Base-by-base conservation (phyloP, 192 early-diverging fungal genomes). In the Chytriomyces sp. region DNA sequence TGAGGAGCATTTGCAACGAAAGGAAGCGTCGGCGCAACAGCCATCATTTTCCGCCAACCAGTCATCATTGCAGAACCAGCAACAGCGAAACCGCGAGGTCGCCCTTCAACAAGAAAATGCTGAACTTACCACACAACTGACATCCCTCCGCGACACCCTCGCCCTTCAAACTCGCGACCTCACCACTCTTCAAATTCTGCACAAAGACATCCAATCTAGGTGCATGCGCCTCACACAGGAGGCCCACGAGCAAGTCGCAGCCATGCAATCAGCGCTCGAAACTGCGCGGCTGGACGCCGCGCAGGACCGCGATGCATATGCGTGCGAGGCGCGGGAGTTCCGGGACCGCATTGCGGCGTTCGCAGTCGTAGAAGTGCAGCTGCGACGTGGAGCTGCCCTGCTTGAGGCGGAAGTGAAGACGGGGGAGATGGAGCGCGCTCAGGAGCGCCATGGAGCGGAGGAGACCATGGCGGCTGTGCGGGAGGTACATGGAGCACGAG, bases 361-460 rank as follows among this genome's bases (percentile, higher is more conserved):
- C 5, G 25, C n/a, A 17, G n/a, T 12, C 19, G 33, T 10, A 12
- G 62, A 64, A 49, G 14, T 32, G 19, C 62, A 49, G 31, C 31
- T 64, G 14, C 5, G 30, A 10, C 4, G 41, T 44, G n/a, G 33
- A 26, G 22, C 44, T 37, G 36, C 44, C 4, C 25, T 64, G 10
- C 28, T 64, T 10, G 62, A 64, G 44, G 26, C 62, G n/a, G 62
- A 64, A n/a, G 39, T 44, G n/a, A 64, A 40, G 31, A 64, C 62
- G 10, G 44, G 39, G 26, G 41, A 4, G 10, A 25, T 64, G n/a
- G 62, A 64, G 41, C 44, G 62, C 39, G 62, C 39, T 19, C 39
- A 64, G 30, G 62, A 64, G 5, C 62, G 62, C 10, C 39, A 32
- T 28, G 14, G 6, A 6, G n/a, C 44, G 39, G 62, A 64, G 28